Percentiles rank a stretch among this genome's conserved stretches.
These are phyloP conservation scores for Ilyonectria robusta DNA, from an alignment of 2,329 filamentous ascomycete species.

Conservation along the genomic window DNA sequence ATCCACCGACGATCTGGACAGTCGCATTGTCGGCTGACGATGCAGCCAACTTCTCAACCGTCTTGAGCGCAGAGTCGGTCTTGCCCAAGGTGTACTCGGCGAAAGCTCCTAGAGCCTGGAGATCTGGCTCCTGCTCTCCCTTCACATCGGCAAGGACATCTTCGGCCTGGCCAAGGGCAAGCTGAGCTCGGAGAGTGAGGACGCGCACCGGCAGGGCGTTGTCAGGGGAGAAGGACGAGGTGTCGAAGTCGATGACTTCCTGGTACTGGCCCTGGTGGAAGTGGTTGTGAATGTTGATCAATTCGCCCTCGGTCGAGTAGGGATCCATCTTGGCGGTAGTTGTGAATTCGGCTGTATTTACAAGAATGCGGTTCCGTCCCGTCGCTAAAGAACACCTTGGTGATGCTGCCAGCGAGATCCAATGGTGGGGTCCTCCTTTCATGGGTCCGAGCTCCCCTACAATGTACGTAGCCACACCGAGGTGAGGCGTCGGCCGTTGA, in stretches of 20 bases:
- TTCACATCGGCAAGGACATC: conserved; percentile 79
- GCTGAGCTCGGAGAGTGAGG: conserved; percentile 84
- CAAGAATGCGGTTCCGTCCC: conserved; percentile 35
- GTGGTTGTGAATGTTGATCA: conserved; percentile 79
- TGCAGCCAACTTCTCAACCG: conserved; percentile 77
- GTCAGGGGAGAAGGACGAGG: conserved; percentile 80
- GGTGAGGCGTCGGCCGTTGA: conserved; percentile 41
- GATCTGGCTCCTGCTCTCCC: conserved; percentile 77
- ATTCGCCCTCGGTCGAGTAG: conserved; percentile 79
- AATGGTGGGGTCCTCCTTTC: conserved; percentile 49
- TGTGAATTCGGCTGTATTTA: conserved; percentile 30
- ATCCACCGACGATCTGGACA: conserved; percentile 88
- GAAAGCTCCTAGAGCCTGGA: conserved; percentile 82
- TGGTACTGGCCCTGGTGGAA: conserved; percentile 89
- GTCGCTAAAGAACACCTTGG: conserved; percentile 50
- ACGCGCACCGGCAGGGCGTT: conserved; percentile 84
- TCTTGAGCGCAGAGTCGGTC: conserved; percentile 72
- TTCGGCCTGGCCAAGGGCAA: conserved; percentile 84
- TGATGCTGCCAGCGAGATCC: conserved; percentile 45
- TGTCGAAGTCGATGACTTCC: conserved; percentile 88
- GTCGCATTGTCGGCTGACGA: conserved; percentile 79
- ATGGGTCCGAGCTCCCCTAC: conserved; percentile 39
- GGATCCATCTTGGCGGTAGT: conserved; percentile 71
- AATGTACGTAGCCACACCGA: conserved; percentile 37
- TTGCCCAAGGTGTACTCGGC: conserved; percentile 77